Evolutionary conservation across 768 basidiomycete species (phyloP).

Genomic region (Amanita pseudoporphyria): DNA sequence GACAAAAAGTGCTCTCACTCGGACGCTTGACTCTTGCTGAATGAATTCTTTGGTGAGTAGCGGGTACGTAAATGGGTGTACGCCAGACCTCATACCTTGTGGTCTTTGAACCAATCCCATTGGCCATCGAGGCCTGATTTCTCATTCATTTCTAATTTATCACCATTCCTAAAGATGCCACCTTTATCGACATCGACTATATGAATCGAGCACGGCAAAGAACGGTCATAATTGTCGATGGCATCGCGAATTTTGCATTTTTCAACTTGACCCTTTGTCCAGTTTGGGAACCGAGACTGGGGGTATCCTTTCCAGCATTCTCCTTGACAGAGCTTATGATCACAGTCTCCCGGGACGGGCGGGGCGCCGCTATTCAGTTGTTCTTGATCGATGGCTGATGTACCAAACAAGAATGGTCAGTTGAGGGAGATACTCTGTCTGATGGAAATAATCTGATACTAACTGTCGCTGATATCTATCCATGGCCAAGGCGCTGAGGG

Average conservation of each 20-base stretch:
- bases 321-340: conserved; percentile 25
- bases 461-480: conserved; percentile 32
- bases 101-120: conserved; percentile 28
- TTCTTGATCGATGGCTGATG: conserved; percentile 24
- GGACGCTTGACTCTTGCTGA: conserved; percentile 21
- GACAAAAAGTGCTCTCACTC: conserved; percentile 45
- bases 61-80: background rate
- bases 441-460: background rate
- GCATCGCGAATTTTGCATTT: conserved; percentile 31
- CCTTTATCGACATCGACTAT: conserved; percentile 29
- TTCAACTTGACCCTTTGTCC: conserved; percentile 37
- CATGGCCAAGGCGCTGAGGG: conserved; percentile 41
- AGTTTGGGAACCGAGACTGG: conserved; percentile 43
- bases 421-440: background rate
- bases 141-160: conserved; percentile 16
- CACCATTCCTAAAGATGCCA: conserved; percentile 24
- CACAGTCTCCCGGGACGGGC: conserved; percentile 27
- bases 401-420: background rate
- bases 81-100: conserved; percentile 21
- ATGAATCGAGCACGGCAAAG: conserved; percentile 22
- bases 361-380: conserved; percentile 22
- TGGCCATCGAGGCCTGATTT: conserved; percentile 18
- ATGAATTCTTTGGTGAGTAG: background rate
- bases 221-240: conserved; percentile 21
- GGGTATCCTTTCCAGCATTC: conserved; percentile 33